These are phyloP conservation scores for Irpex sp. DNA, from an alignment of 1,284 basidiomycete genomes.

Conservation along the genomic window DNA sequence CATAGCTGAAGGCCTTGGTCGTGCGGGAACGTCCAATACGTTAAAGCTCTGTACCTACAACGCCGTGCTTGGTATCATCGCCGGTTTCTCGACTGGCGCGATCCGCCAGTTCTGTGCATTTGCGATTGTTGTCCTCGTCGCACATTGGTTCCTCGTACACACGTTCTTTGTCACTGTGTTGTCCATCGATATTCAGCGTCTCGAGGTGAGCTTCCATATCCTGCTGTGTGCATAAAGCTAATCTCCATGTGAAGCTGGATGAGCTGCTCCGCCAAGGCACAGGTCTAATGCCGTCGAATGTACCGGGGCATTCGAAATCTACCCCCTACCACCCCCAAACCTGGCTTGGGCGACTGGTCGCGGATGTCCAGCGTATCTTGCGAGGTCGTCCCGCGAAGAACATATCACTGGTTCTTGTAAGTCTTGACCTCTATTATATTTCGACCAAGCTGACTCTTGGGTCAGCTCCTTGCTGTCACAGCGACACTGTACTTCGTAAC, in stretches of 20 bases:
- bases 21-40: constrained; percentile 88
- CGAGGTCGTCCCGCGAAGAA: constrained; percentile 77
- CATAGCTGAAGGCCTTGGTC: constrained; percentile 84
- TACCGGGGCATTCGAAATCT: constrained; percentile 24
- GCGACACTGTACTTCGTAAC: constrained; percentile 72
- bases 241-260: constrained; percentile 48
- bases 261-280: constrained; percentile 73
- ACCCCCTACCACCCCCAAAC: constrained; percentile 37
- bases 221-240: constrained; percentile 4
- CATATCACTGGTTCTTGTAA: constrained; percentile 75
- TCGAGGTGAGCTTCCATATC: constrained; percentile 55
- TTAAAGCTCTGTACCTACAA: constrained; percentile 91
- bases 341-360: constrained; percentile 41
- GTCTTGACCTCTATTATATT: constrained; percentile 18
- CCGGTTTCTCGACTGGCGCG: constrained; percentile 74
- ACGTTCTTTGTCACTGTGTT: constrained; percentile 90
- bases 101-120: constrained; percentile 94
- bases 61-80: constrained; percentile 75
- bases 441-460: neutral
- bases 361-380: constrained; percentile 47
- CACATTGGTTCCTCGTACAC: constrained; percentile 94
- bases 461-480: constrained; percentile 70
- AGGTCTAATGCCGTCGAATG: constrained; percentile 39
- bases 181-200: constrained; percentile 86
- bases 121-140: constrained; percentile 90